Percentiles rank a stretch among this genome's conserved stretches.
Evolutionary conservation across 208 protist genomes (phyloP).

Genomic region (Crithidia bombi): DNA sequence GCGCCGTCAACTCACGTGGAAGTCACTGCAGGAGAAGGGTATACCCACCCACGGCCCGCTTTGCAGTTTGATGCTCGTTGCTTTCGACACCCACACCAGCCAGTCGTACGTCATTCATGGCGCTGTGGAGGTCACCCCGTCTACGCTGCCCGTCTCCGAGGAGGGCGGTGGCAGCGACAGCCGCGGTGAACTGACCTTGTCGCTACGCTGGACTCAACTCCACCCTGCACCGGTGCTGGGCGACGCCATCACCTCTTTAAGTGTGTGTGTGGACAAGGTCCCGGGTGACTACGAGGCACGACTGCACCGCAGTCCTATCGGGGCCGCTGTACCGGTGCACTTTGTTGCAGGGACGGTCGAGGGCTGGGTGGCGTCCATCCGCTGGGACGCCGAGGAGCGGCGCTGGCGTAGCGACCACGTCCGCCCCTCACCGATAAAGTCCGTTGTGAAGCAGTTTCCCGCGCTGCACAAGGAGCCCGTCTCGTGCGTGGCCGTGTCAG

Average conservation of each 20-base stretch:
- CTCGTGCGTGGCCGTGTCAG: slow-evolving; percentile 73
- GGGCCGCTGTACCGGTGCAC: slow-evolving; percentile 50
- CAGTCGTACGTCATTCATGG: slow-evolving; percentile 51
- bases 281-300: slow-evolving; percentile 7
- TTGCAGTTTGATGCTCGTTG: slow-evolving; percentile 54
- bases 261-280: slow-evolving; percentile 2
- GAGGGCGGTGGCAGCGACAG: background rate
- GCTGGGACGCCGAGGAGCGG: background rate
- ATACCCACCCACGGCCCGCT: slow-evolving; percentile 28
- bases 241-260: slow-evolving; percentile 65
- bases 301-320: slow-evolving; percentile 31
- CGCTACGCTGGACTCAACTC: slow-evolving; percentile 15
- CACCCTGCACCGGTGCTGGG: slow-evolving; percentile 45
- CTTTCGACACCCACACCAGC: slow-evolving; percentile 54
- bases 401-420: slow-evolving; percentile 21
- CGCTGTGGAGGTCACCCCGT: slow-evolving; percentile 27
- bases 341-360: slow-evolving; percentile 76
- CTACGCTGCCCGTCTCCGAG: background rate
- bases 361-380: slow-evolving; percentile 46
- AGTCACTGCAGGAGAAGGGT: slow-evolving; percentile 27
- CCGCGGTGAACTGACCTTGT: slow-evolving; percentile 23
- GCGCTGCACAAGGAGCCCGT: slow-evolving; percentile 82
- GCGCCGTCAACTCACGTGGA: slow-evolving; percentile 31
- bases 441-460: slow-evolving; percentile 13
- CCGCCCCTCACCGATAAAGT: slow-evolving; percentile 22